Percentiles rank a stretch among this genome's conserved stretches.
Conservation (phyloP, 139 green algal genomes). For the Chlorella sp. region DNA sequence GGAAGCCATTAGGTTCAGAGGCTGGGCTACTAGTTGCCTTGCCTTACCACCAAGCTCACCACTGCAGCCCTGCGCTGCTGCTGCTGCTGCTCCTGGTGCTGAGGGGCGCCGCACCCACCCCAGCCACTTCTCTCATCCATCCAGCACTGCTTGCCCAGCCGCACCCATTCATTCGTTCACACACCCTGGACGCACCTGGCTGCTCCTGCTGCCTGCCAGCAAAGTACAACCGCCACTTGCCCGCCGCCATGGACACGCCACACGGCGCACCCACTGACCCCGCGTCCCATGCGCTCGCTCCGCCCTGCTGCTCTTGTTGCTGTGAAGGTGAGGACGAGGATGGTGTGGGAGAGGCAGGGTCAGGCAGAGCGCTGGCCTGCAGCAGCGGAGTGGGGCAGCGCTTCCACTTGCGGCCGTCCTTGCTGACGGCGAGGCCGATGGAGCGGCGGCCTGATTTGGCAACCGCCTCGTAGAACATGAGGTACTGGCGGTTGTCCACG, state of each 20-base stretch:
- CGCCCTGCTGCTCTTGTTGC: neutral
- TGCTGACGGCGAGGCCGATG: conserved; percentile 73
- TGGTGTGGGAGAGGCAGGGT: neutral
- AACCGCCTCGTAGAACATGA: conserved; percentile 92
- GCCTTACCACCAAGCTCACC: neutral
- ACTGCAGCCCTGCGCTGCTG: neutral
- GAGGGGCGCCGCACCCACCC: too few relatives aligned
- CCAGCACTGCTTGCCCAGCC: too few relatives aligned
- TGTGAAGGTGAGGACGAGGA: too few relatives aligned
- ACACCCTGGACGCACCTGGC: conserved; percentile 15
- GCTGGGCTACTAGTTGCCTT: neutral
- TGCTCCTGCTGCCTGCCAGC: conserved; percentile 19
- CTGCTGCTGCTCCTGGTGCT: neutral
- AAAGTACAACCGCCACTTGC: conserved; percentile 81
- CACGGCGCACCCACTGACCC: conserved; percentile 74
- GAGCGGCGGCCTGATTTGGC: conserved; percentile 47
- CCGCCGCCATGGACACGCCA: conserved; percentile 71
- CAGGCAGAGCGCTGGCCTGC: neutral
- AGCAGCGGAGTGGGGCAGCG: conserved; percentile 29
- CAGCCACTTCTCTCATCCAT: neutral
- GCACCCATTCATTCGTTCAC: too few relatives aligned
- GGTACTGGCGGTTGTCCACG: conserved; percentile 60
- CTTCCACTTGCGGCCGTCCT: conserved; percentile 63
- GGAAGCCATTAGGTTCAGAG: neutral
- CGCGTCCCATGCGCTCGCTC: conserved; percentile 60